Evolutionary conservation across 2,329 filamentous ascomycete genomes (phyloP).

Genomic region (Volutella citrinella): DNA sequence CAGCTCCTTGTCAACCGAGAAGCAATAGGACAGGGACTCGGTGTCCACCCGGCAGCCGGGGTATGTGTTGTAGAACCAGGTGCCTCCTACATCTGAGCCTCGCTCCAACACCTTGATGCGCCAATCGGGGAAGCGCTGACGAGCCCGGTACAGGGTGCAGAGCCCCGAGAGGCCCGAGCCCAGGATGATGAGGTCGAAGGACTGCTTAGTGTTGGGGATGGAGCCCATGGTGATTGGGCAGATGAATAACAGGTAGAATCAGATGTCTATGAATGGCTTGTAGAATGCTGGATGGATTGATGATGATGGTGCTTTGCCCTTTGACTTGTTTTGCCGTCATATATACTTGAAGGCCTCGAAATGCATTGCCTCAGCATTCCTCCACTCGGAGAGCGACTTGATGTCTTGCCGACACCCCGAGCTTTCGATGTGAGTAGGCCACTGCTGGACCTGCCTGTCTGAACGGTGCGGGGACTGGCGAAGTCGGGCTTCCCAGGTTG

Average conservation of each 20-base stretch:
- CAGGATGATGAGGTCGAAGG: constrained; percentile 18
- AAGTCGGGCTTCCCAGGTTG: neutral
- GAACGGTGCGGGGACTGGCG: neutral
- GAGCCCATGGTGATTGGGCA: constrained; percentile 13
- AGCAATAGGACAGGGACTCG: neutral
- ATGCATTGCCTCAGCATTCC: no score
- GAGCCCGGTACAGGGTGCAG: constrained; percentile 37
- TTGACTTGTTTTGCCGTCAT: neutral
- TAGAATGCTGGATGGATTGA: no score
- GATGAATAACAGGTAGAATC: no score
- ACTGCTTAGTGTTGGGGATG: constrained; percentile 5
- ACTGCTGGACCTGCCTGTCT: constrained; percentile 3
- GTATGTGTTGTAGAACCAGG: constrained; percentile 25
- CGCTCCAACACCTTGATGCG: constrained; percentile 16
- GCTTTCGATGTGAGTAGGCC: neutral
- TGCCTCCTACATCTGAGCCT: constrained; percentile 19
- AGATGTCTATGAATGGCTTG: no score
- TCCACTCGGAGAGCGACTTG: no score
- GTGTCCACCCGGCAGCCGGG: constrained; percentile 35
- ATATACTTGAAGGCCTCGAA: no score
- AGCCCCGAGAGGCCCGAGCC: constrained; percentile 35
- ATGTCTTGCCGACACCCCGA: no score
- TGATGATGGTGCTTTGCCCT: neutral
- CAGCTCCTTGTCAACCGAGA: constrained; percentile 14
- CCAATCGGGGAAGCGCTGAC: constrained; percentile 25